phyloP scores from a whole-genome alignment of 1,139 yeast species.

The Yamadazyma triangularis region DNA sequence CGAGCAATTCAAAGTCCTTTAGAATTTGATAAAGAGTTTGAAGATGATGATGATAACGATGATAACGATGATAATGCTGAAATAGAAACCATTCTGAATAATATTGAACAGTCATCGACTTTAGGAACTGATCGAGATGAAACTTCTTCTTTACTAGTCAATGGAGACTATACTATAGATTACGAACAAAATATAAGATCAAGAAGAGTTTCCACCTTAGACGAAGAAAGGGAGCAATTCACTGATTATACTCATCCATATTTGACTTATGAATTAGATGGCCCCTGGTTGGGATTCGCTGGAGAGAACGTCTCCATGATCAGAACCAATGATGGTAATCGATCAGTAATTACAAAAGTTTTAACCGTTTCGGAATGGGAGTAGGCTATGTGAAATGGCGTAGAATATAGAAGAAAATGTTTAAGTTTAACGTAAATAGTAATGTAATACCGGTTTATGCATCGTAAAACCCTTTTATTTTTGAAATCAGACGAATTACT shows the following conservation, averaged over 20 bases:
- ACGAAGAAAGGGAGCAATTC: slow-evolving; percentile 51
- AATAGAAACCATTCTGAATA: too few species aligned
- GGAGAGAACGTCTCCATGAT: slow-evolving; percentile 47
- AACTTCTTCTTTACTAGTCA: slow-evolving; percentile 22
- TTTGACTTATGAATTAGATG: slow-evolving; percentile 44
- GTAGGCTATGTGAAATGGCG: too few species aligned
- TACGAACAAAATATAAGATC: slow-evolving; percentile 6
- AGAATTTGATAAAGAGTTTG: slow-evolving; percentile 40
- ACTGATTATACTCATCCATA: slow-evolving; percentile 50
- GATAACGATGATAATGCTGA: background rate
- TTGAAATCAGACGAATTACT: too few species aligned
- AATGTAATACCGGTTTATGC: too few species aligned
- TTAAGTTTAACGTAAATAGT: too few species aligned
- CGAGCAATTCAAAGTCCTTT: slow-evolving; percentile 51
- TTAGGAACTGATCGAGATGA: slow-evolving; percentile 18
- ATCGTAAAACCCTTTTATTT: too few species aligned
- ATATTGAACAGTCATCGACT: background rate
- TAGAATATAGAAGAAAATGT: too few species aligned
- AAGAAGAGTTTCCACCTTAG: slow-evolving; percentile 44
- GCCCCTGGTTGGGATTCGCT: slow-evolving; percentile 56
- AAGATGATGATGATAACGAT: slow-evolving; percentile 26
- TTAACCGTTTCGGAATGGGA: slow-evolving; percentile 45
- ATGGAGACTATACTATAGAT: slow-evolving; percentile 13
- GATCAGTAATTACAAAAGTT: slow-evolving; percentile 24
- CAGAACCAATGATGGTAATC: slow-evolving; percentile 12